Percentiles rank a stretch among this genome's conserved stretches.
phyloP scores from a whole-genome alignment of 805 yeast genomes.

The Teunomyces kruisii region DNA sequence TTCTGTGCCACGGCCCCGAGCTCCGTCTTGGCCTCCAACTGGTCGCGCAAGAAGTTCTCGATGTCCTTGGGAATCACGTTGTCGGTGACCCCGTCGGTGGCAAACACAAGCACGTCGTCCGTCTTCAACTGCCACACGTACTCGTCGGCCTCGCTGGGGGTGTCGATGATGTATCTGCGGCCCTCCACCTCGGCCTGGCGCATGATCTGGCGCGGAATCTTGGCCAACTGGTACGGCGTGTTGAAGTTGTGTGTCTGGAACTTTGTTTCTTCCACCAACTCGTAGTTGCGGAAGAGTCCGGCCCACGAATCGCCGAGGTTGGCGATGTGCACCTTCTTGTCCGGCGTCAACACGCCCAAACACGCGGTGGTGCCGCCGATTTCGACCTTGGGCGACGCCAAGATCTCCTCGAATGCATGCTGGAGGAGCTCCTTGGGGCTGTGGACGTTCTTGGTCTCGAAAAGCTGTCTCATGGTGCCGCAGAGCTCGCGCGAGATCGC shows the following conservation, averaged over 20 bases:
- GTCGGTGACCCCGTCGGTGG: constrained; percentile 93
- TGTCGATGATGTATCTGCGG: constrained; percentile 65
- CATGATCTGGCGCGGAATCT: constrained; percentile 66
- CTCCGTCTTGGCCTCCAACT: constrained; percentile 27
- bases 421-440: constrained; percentile 51
- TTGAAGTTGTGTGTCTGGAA: constrained; percentile 86
- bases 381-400: constrained; percentile 56
- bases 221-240: constrained; percentile 88
- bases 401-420: constrained; percentile 55
- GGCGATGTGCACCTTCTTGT: constrained; percentile 60
- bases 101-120: constrained; percentile 78
- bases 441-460: constrained; percentile 18
- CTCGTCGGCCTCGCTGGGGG: constrained; percentile 67
- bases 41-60: constrained; percentile 63
- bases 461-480: constrained; percentile 46
- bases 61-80: constrained; percentile 75
- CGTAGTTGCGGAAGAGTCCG: constrained; percentile 70
- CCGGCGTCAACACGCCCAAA: constrained; percentile 65
- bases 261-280: constrained; percentile 62
- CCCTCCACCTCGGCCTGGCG: constrained; percentile 55
- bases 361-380: constrained; percentile 96
- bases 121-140: constrained; percentile 63
- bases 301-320: constrained; percentile 96
- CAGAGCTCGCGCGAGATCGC: constrained; percentile 84
- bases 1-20: constrained; percentile 44